These are phyloP conservation scores for Solanum neorickii DNA, from an alignment of 257 asterid species.

Conservation along the genomic window DNA sequence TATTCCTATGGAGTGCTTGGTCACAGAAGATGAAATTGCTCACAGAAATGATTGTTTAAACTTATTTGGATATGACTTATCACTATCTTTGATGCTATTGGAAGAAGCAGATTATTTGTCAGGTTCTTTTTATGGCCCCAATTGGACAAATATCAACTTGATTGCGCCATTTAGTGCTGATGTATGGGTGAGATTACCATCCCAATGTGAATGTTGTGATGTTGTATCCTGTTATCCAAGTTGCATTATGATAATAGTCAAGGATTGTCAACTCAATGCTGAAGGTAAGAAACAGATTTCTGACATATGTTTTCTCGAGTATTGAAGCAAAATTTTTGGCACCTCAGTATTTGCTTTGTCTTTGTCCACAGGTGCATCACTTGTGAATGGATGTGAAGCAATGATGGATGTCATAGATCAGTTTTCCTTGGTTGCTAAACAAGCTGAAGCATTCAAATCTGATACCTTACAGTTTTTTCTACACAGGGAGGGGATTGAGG, in stretches of 20 bases:
- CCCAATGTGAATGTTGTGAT: constrained; percentile 20
- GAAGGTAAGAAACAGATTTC: constrained; percentile 38
- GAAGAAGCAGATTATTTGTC: constrained; percentile 25
- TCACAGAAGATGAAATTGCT: constrained; percentile 46
- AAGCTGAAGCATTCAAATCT: constrained; percentile 39
- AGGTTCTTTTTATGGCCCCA: constrained; percentile 7
- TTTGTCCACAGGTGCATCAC: constrained; percentile 43
- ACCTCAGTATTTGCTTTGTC: background rate
- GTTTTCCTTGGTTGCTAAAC: constrained; percentile 50
- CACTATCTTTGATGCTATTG: constrained; percentile 39
- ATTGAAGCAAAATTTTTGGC: background rate
- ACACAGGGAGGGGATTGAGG: constrained; percentile 31
- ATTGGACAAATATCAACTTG: constrained; percentile 24
- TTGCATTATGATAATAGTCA: constrained; percentile 53
- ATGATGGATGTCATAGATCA: constrained; percentile 44
- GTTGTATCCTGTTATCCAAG: constrained; percentile 28
- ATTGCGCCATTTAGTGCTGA: constrained; percentile 58
- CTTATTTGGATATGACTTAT: constrained; percentile 65
- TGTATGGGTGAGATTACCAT: constrained; percentile 78
- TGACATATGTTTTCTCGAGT: background rate
- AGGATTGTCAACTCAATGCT: constrained; percentile 45
- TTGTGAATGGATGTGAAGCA: constrained; percentile 48
- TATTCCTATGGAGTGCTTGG: constrained; percentile 63
- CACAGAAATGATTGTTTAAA: constrained; percentile 54
- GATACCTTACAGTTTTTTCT: constrained; percentile 43